phyloP scores from a whole-genome alignment of 352 stramenopile genomes.

The Phytophthora boehmeriae region DNA sequence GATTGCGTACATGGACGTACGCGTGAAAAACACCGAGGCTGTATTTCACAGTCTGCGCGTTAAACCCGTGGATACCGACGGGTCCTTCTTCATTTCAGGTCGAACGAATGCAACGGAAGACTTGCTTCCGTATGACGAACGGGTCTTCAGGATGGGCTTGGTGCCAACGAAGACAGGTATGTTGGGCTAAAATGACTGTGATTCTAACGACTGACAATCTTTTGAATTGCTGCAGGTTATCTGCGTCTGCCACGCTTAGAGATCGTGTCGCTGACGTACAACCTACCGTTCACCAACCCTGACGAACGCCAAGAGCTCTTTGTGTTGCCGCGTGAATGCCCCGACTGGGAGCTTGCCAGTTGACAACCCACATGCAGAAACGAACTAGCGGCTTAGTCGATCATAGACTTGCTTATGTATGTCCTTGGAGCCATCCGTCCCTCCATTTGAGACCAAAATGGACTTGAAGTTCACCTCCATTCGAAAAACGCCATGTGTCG shows the following conservation, averaged over 20 bases:
- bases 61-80: conserved; percentile 71
- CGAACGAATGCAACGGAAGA: conserved; percentile 79
- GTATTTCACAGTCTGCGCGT: conserved; percentile 72
- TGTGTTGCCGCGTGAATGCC: conserved; percentile 65
- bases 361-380: conserved; percentile 3
- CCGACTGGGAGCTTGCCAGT: conserved; percentile 45
- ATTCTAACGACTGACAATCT: conserved; percentile 10
- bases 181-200: conserved; percentile 1
- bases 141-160: conserved; percentile 67
- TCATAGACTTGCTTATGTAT: neutral
- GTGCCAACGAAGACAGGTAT: conserved; percentile 81
- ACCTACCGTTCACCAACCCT: conserved; percentile 59
- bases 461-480: conserved; percentile 3
- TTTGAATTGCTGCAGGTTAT: conserved; percentile 45
- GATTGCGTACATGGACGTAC: conserved; percentile 60
- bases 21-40: conserved; percentile 76
- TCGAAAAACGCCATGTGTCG: neutral
- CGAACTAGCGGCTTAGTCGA: neutral
- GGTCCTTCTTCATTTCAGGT: conserved; percentile 80
- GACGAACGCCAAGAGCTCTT: conserved; percentile 80
- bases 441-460: conserved; percentile 1
- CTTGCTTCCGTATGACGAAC: conserved; percentile 70
- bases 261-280: conserved; percentile 79
- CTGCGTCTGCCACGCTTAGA: conserved; percentile 72
- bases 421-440: neutral